Evolutionary conservation across 352 stramenopile genomes (phyloP).

Genomic region (Phytophthora quininea): DNA sequence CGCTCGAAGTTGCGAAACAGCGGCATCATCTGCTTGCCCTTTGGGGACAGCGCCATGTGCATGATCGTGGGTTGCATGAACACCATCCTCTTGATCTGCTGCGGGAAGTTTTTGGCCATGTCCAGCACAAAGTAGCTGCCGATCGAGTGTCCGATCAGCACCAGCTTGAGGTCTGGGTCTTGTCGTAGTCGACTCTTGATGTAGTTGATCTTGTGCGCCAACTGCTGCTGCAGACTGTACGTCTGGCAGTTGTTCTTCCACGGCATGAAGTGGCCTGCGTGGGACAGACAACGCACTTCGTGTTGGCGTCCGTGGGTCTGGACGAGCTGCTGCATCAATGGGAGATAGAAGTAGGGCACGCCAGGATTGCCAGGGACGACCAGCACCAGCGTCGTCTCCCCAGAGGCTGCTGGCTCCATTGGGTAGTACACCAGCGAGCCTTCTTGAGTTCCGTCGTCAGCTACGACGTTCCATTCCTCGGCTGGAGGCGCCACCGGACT

Average conservation of each 20-base stretch:
- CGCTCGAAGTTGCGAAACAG: constrained; percentile 50
- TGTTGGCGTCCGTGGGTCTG: constrained; percentile 34
- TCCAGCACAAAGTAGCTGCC: constrained; percentile 61
- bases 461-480: constrained; percentile 62
- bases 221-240: constrained; percentile 64
- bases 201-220: constrained; percentile 63
- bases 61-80: constrained; percentile 77
- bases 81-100: constrained; percentile 62
- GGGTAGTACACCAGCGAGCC: constrained; percentile 59
- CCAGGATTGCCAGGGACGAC: constrained; percentile 74
- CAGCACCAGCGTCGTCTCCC: constrained; percentile 54
- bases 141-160: constrained; percentile 77
- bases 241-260: constrained; percentile 60
- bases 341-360: constrained; percentile 67
- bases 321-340: constrained; percentile 65
- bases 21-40: constrained; percentile 54
- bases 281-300: constrained; percentile 67
- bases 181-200: constrained; percentile 42
- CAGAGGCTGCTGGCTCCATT: constrained; percentile 1
- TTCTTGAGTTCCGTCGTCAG: constrained; percentile 40
- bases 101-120: constrained; percentile 55
- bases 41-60: constrained; percentile 56
- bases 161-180: constrained; percentile 51
- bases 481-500: constrained; percentile 19
- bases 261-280: constrained; percentile 70